A percentile compares a stretch with the other conserved stretches of the same genome.
These are phyloP conservation scores for Paraconiothyrium sp. DNA, from an alignment of 2,329 filamentous ascomycete genomes.

Conservation along the genomic window DNA sequence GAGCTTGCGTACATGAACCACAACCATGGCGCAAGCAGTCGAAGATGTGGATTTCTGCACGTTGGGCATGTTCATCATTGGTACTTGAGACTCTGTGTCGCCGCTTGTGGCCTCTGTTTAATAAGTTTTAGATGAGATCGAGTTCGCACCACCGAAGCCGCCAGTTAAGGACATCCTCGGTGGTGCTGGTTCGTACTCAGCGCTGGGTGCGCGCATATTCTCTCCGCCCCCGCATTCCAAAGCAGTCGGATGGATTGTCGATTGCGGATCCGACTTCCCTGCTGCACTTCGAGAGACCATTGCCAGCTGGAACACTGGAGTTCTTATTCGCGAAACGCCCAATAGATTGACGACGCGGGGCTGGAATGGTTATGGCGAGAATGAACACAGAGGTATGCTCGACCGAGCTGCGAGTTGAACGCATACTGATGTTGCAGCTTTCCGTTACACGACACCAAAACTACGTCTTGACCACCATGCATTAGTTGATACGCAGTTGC, in stretches of 20 bases:
- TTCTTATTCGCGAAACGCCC: constrained; percentile 71
- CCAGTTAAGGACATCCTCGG: constrained; percentile 81
- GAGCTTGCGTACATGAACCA: constrained; percentile 6
- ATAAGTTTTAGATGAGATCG: constrained; percentile 79
- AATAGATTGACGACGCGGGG: constrained; percentile 82
- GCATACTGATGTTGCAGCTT: constrained; percentile 60
- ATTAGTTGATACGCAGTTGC: constrained; percentile 68
- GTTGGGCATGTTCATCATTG: constrained; percentile 71
- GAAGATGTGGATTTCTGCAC: constrained; percentile 64
- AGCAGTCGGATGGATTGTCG: constrained; percentile 88
- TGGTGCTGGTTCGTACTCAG: constrained; percentile 86
- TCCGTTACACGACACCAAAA: constrained; percentile 90
- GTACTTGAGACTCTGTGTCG: constrained; percentile 46
- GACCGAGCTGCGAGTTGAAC: background rate
- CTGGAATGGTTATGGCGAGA: constrained; percentile 87
- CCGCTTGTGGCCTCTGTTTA: constrained; percentile 22
- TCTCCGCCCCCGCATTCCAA: constrained; percentile 73
- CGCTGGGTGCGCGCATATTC: constrained; percentile 87
- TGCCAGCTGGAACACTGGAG: constrained; percentile 78
- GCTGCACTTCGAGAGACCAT: constrained; percentile 69
- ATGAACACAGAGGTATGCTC: constrained; percentile 67
- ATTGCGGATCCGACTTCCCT: constrained; percentile 90
- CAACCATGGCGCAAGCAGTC: constrained; percentile 24
- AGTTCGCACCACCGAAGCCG: constrained; percentile 76
- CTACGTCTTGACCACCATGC: constrained; percentile 78